Evolutionary conservation across 495 filamentous ascomycete species (phyloP), one percentile per base, ranked within the genome.

Genomic region (Penicillium riverlandense): DNA sequence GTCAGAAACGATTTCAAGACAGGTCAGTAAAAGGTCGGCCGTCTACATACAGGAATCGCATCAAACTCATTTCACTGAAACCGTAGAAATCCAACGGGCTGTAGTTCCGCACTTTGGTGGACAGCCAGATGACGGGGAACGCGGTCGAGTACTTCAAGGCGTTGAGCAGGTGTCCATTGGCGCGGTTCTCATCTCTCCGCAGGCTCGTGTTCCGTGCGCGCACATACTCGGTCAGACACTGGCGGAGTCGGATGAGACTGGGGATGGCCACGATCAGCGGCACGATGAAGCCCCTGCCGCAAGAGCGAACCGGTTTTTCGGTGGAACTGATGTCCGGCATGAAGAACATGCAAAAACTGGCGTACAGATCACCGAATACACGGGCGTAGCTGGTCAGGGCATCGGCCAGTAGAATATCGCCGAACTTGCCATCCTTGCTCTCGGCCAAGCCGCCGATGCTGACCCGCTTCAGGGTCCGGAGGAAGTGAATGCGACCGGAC

Each of bases 371-470:
- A 4, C 82, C 90, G 2, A 96, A 69, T 22, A 96, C 82, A 54
- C 90, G 95, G 35, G 92, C 83, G 61, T 97, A 98, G 50, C 85
- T 91, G 8, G 92, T 98, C 46, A 98, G 66, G 30, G 85, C 90
- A 74, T 98, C 92, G 7, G 92, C 90, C n/a, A 97, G 74, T 34
- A 98, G 68, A 43, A 97, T 83, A 58, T 98, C 92, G 35, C 86
- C 89, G 54, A 98, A 98, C 56, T 90, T 94, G 32, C 87, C 87
- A 67, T 90, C 81, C 40, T 84, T 77, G 7, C 83, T 62, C 60
- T 86, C 79, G 8, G 89, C 87, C n/a, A 96, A 62, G 1, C 88
- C 86, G 29, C 88, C 88, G 36, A 92, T 70, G 49, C 73, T 75
- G 36, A 95, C 77, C 29, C 88, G 84, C 43, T 78, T 78, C 11